A percentile compares a stretch with the other conserved stretches of the same genome.
phyloP scores from a whole-genome alignment of 495 filamentous ascomycete genomes.

The Penicillium lagena region DNA sequence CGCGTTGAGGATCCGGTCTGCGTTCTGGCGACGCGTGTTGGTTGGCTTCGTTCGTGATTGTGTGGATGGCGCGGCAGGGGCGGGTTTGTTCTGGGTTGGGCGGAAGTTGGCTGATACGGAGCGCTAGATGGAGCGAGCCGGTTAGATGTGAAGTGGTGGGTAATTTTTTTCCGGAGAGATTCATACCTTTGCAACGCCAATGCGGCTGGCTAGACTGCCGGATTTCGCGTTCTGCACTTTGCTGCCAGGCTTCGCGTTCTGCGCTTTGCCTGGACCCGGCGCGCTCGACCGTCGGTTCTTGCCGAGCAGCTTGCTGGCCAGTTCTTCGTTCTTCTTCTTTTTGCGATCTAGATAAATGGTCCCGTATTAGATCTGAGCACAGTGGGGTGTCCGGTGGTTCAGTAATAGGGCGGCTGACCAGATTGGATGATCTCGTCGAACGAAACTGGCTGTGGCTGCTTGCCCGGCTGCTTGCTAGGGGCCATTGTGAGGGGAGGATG shows the following conservation, averaged over 20 bases:
- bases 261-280: constrained; percentile 36
- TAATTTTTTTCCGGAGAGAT: neutral
- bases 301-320: constrained; percentile 66
- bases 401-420: constrained; percentile 29
- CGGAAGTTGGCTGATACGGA: constrained; percentile 34
- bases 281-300: constrained; percentile 56
- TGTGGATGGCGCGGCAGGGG: constrained; percentile 11
- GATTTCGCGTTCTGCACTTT: constrained; percentile 42
- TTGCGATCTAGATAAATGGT: constrained; percentile 47
- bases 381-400: too few relatives aligned
- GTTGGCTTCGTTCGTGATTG: constrained; percentile 18
- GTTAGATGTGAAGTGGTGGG: neutral
- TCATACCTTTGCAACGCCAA: constrained; percentile 65
- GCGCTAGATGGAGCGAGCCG: constrained; percentile 24
- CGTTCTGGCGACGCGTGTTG: constrained; percentile 31
- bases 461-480: constrained; percentile 17
- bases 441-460: constrained; percentile 43
- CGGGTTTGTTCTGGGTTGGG: constrained; percentile 22
- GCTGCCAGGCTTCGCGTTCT: constrained; percentile 38
- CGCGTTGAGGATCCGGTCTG: constrained; percentile 30
- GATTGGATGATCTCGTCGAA: constrained; percentile 63
- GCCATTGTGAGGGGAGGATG: constrained; percentile 29
- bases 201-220: constrained; percentile 62
- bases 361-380: too few relatives aligned
- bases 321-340: constrained; percentile 61